A percentile compares a stretch with the other conserved stretches of the same genome.
Conservation (phyloP, 2,329 filamentous ascomycete species). For the Ilyonectria mors-panacis region DNA sequence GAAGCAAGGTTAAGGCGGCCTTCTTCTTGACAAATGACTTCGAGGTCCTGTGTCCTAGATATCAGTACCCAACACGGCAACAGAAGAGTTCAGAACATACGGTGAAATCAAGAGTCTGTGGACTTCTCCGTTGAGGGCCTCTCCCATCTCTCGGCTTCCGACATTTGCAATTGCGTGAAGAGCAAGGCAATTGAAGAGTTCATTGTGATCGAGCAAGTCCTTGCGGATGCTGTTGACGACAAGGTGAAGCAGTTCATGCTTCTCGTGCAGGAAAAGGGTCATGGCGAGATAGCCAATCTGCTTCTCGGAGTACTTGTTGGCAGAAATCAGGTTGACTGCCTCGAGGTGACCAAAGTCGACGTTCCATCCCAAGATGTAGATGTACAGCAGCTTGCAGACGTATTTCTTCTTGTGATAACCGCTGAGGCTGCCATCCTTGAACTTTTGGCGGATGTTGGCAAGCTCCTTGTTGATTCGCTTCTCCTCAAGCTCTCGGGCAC, state of each 20-base stretch:
- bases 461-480: constrained; percentile 99
- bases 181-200: constrained; percentile 96
- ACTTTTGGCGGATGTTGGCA: constrained; percentile 98
- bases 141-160: constrained; percentile 96
- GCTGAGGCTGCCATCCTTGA: constrained; percentile 93
- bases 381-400: constrained; percentile 99
- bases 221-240: constrained; percentile 99
- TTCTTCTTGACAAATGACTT: constrained; percentile 99
- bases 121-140: constrained; percentile 91
- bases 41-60: constrained; percentile 65
- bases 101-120: constrained; percentile 95
- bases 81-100: constrained; percentile 65
- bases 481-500: constrained; percentile 95
- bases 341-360: constrained; percentile 99
- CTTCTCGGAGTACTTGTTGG: constrained; percentile 98
- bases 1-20: constrained; percentile 91
- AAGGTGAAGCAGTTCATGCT: constrained; percentile 94
- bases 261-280: constrained; percentile 96
- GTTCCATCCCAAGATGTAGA: constrained; percentile 99
- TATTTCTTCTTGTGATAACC: constrained; percentile 99
- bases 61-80: constrained; percentile 24
- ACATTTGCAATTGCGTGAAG: constrained; percentile 98
- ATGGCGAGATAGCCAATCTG: constrained; percentile 99
- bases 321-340: constrained; percentile 97
- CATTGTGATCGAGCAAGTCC: constrained; percentile 93